Base-by-base conservation (phyloP, 2,329 filamentous ascomycete genomes). In the Neoscytalidium dimidiatum region DNA sequence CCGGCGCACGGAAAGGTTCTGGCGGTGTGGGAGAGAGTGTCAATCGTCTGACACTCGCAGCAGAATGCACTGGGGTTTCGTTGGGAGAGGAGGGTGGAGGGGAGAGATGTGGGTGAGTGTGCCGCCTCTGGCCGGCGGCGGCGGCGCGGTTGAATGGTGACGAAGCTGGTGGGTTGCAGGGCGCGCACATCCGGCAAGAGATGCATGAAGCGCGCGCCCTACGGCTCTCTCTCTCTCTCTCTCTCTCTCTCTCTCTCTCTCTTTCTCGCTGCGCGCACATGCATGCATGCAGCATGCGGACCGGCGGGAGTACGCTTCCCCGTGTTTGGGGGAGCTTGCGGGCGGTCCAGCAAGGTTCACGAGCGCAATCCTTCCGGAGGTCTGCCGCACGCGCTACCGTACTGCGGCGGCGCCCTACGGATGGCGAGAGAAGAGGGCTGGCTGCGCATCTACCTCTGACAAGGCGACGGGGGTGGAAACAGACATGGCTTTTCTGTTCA, bases 251-350 rank as follows among this genome's bases (percentile, higher is more conserved):
- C n/a, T n/a, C n/a, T n/a, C n/a, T n/a, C n/a, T n/a, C n/a, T n/a
- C n/a, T n/a, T n/a, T n/a, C n/a, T n/a, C n/a, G n/a, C n/a, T n/a
- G n/a, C n/a, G n/a, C n/a, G n/a, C n/a, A n/a, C n/a, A n/a, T 38
- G 52, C 21, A n/a, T 26, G 52, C 53, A 43, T 57, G 52, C 51
- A 56, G 51, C 31, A 19, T 28, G 52, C 53, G 35, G 53, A 58
- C 35, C 23, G 35, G 53, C 53, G 35, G 35, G 23, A 58, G 53
- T 35, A 58, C 5, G 26, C 23, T 44, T 58, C 53, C 53, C 53
- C 53, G 53, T 44, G 53, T 31, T 23, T 31, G 53, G 35, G 51
- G 51, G 13, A 19, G 31, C n/a, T 14, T 13, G 46, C 14, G 31
- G 31, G 6, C n/a, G 8, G 33, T 35, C 8, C 44, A 48, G 52